These are phyloP conservation scores for Rhodotorula sp. DNA, from an alignment of 1,284 basidiomycete genomes.

Conservation along the genomic window DNA sequence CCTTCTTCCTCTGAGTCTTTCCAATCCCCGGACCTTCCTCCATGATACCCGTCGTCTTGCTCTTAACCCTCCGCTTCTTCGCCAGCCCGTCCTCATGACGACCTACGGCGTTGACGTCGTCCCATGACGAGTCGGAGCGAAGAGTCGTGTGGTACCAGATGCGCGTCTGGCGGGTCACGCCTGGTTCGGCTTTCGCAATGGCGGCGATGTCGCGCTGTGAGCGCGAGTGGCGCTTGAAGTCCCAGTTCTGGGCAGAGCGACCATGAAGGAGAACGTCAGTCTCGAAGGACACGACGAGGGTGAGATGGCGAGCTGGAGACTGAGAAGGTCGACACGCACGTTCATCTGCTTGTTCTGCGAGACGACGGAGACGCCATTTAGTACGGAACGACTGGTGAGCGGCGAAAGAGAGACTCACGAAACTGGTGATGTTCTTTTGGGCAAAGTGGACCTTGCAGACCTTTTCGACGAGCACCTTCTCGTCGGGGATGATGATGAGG, in stretches of 20 bases:
- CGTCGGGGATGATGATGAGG: conserved; percentile 29
- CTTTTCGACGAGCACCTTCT: conserved; percentile 23
- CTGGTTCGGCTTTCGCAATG: conserved; percentile 16
- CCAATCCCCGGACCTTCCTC: not conserved
- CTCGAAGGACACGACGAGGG: not conserved
- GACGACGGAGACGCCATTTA: not conserved
- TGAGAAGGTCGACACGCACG: not conserved
- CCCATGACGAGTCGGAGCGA: conserved; percentile 10
- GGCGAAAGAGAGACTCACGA: conserved; percentile 6
- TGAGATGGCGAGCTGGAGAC: not conserved
- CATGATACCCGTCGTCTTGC: conserved; percentile 10
- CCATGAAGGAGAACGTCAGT: not conserved
- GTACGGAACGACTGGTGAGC: too few species aligned
- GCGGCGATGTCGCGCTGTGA: conserved; percentile 25
- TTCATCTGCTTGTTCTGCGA: conserved; percentile 38
- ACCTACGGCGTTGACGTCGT: conserved; percentile 17
- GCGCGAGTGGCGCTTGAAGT: conserved; percentile 31
- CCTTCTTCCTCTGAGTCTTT: conserved; percentile 1
- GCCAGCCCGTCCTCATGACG: conserved; percentile 34
- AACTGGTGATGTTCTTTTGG: conserved; percentile 28
- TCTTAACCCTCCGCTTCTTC: conserved; percentile 25
- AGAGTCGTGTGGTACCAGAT: conserved; percentile 33
- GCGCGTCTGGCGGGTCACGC: conserved; percentile 16
- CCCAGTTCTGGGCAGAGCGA: conserved; percentile 23
- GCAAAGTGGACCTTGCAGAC: conserved; percentile 31